These are phyloP conservation scores for Oryza officinalis DNA, from an alignment of 176 grass and related monocot species.

Conservation along the genomic window DNA sequence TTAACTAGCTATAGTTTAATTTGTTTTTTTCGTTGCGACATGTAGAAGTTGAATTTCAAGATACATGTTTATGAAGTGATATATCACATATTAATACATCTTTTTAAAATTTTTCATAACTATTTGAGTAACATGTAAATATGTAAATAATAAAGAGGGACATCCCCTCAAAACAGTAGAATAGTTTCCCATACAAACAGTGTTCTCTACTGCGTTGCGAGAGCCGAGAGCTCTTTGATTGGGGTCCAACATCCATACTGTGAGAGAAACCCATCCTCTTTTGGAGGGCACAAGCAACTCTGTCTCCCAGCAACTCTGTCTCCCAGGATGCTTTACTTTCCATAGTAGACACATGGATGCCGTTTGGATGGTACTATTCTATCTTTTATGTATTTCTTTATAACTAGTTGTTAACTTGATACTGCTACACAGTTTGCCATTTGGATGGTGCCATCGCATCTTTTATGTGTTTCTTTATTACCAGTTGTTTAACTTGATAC, in stretches of 20 bases:
- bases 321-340: background rate
- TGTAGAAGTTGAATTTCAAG: too few species aligned
- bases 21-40: too few species aligned
- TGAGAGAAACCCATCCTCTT: slow-evolving; percentile 19
- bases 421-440: background rate
- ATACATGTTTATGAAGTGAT: too few species aligned
- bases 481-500: background rate
- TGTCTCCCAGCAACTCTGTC: background rate
- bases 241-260: background rate
- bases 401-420: background rate
- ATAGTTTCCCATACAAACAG: background rate
- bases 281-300: slow-evolving; percentile 5
- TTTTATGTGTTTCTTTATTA: background rate
- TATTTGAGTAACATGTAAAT: too few species aligned
- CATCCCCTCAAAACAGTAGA: too few species aligned
- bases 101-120: too few species aligned
- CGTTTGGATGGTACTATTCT: background rate
- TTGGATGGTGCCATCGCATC: background rate
- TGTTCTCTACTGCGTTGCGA: background rate
- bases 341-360: background rate
- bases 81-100: too few species aligned
- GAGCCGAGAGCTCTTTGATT: background rate
- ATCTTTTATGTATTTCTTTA: background rate
- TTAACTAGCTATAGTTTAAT: too few species aligned
- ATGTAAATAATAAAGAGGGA: too few species aligned